Evolutionary conservation across 129 eudicot genomes (phyloP), one percentile per base, ranked within the genome.

Genomic region (Ambrosia trifida): DNA sequence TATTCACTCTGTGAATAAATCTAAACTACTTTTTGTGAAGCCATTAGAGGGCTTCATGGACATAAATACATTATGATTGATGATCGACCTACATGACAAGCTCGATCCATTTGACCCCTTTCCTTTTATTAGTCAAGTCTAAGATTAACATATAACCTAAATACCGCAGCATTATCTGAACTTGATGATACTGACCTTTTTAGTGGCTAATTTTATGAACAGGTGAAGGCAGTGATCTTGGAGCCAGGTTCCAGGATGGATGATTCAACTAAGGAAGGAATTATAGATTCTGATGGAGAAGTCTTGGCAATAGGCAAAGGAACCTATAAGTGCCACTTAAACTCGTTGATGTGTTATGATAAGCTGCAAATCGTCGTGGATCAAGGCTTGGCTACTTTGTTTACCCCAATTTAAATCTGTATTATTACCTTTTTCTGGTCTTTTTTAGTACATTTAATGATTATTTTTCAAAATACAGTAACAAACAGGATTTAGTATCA

Each of bases 281-380:
- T 94, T 60, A 84, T 94, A 24, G 98, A 89, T 70, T 85, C 84
- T 2, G 98, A 94, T 56, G 98, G 98, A 3, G 98, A 94, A 81
- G 98, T 89, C 33, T 74, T 94, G 63, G 96, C 98, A 38, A 85
- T 96, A 77, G 98, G 98, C 20, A 85, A 82, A 38, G 98, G 95
- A 77, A 83, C 94, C 19, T 94, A 94, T 57, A 87, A 80, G 53
- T 89, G 83, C 44, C 83, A 85, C 65, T 78, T 85, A 70, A 67
- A 87, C 72, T 77, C 95, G 1, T 73, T 87, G 45, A 85, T 94
- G 96, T 63, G 81, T 11, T 94, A 94, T 20, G 93, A 83, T 72
- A 87, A 82, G 70, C 64, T 89, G n/a, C 85, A 85, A 63, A 76
- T 94, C 0, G 81, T 77, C 2, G 84, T 94, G n/a, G 90, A 94